A percentile compares a stretch with the other conserved stretches of the same genome.
phyloP scores from a whole-genome alignment of 495 filamentous ascomycete species.

The Achaetomiella virescens region DNA sequence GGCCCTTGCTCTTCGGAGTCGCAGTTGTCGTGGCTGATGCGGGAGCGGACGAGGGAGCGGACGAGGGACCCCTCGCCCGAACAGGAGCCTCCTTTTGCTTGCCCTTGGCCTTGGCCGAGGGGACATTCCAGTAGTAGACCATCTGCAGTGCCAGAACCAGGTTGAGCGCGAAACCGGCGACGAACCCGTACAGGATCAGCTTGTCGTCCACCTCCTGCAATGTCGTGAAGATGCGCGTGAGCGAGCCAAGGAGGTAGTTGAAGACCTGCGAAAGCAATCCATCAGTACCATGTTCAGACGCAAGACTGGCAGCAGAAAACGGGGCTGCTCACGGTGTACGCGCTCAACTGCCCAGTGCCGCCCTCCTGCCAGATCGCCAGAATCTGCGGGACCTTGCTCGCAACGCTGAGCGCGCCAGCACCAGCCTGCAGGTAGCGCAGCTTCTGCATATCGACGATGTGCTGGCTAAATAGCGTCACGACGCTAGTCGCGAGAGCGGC shows the following conservation, averaged over 20 bases:
- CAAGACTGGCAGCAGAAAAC: not conserved
- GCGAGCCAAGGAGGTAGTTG: slow-evolving; percentile 89
- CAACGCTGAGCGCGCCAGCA: slow-evolving; percentile 73
- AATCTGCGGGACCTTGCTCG: slow-evolving; percentile 91
- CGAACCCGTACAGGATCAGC: slow-evolving; percentile 87
- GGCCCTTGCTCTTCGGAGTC: slow-evolving; percentile 43
- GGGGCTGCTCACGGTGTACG: slow-evolving; percentile 71
- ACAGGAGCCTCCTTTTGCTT: slow-evolving; percentile 38
- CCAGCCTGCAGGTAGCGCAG: slow-evolving; percentile 77
- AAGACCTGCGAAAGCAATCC: slow-evolving; percentile 62
- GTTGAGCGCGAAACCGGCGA: slow-evolving; percentile 85
- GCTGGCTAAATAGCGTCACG: slow-evolving; percentile 62
- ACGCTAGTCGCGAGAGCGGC: slow-evolving; percentile 61
- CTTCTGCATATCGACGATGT: slow-evolving; percentile 58
- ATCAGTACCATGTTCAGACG: not conserved
- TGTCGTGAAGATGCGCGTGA: slow-evolving; percentile 93
- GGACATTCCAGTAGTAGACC: slow-evolving; percentile 92
- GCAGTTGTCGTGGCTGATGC: slow-evolving; percentile 30
- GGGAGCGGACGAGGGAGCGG: not conserved
- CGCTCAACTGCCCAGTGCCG: slow-evolving; percentile 89
- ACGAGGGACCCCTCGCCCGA: not conserved
- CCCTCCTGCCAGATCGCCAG: slow-evolving; percentile 72
- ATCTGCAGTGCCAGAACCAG: slow-evolving; percentile 81
- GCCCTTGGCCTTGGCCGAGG: slow-evolving; percentile 48
- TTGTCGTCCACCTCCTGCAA: slow-evolving; percentile 93